These are phyloP conservation scores for Lepraria neglecta DNA, from an alignment of 495 filamentous ascomycete species.

Conservation along the genomic window DNA sequence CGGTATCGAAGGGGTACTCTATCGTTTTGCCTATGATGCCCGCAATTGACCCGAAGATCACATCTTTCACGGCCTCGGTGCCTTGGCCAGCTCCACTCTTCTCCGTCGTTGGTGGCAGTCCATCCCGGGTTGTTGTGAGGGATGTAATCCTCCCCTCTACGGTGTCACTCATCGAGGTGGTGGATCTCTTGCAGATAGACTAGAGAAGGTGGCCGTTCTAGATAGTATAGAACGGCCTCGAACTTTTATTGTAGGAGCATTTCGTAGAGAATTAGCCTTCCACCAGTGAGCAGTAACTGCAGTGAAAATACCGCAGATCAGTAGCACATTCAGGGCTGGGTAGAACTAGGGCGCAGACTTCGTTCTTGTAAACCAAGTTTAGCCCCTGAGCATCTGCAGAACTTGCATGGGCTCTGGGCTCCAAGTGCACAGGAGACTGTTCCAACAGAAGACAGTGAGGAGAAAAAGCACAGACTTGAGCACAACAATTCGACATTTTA, in stretches of 20 bases:
- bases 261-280: background rate
- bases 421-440: too few species aligned
- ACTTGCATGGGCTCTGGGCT: background rate
- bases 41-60: slow-evolving; percentile 74
- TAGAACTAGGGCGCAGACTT: too few species aligned
- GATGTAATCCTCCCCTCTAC: slow-evolving; percentile 14
- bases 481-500: background rate
- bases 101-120: background rate
- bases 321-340: background rate
- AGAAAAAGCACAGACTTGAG: too few species aligned
- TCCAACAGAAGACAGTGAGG: too few species aligned
- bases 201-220: slow-evolving; percentile 18
- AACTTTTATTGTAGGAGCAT: slow-evolving; percentile 15
- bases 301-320: slow-evolving; percentile 1
- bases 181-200: background rate
- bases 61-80: slow-evolving; percentile 69
- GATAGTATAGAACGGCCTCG: slow-evolving; percentile 17
- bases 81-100: slow-evolving; percentile 18
- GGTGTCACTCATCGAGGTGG: slow-evolving; percentile 17
- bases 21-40: slow-evolving; percentile 92
- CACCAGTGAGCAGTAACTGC: background rate
- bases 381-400: too few species aligned
- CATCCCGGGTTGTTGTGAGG: slow-evolving; percentile 7
- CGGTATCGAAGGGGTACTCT: slow-evolving; percentile 97
- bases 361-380: too few species aligned